Conservation (phyloP, 768 basidiomycete genomes). For the Psilocybe cubensis region DNA sequence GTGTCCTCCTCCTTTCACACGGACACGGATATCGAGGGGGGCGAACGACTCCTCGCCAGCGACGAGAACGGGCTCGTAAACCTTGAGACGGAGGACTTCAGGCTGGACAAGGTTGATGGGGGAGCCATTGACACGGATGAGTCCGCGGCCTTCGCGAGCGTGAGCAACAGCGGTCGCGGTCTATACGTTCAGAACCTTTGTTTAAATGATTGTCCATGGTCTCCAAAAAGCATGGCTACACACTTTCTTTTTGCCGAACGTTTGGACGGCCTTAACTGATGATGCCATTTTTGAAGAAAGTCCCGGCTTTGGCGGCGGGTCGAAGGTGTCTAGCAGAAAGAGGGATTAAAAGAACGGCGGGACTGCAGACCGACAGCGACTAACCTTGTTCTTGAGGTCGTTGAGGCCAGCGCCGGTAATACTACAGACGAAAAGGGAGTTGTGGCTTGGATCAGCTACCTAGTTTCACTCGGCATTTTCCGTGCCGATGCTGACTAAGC, state of each 20-base stretch:
- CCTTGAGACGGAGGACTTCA: constrained; percentile 95
- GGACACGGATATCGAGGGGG: constrained; percentile 92
- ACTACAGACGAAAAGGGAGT: constrained; percentile 24
- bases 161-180: constrained; percentile 98
- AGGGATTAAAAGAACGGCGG: constrained; percentile 13
- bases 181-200: constrained; percentile 40
- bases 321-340: constrained; percentile 19
- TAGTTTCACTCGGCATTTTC: constrained; percentile 35
- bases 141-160: constrained; percentile 94
- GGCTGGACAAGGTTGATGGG: constrained; percentile 96
- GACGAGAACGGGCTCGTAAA: constrained; percentile 96
- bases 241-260: constrained; percentile 99
- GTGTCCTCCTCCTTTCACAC: constrained; percentile 99
- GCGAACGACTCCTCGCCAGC: constrained; percentile 88
- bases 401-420: constrained; percentile 44
- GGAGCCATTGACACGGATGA: constrained; percentile 95
- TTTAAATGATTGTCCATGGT: constrained; percentile 8
- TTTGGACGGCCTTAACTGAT: constrained; percentile 91
- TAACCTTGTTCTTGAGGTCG: constrained; percentile 49
- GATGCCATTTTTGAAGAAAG: constrained; percentile 62
- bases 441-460: constrained; percentile 47
- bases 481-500: constrained; percentile 38
- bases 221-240: constrained; percentile 25
- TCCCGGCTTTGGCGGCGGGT: constrained; percentile 29
- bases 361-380: constrained; percentile 19